phyloP scores from a whole-genome alignment of 2,329 filamentous ascomycete species.

The Cladosporium colombiae region DNA sequence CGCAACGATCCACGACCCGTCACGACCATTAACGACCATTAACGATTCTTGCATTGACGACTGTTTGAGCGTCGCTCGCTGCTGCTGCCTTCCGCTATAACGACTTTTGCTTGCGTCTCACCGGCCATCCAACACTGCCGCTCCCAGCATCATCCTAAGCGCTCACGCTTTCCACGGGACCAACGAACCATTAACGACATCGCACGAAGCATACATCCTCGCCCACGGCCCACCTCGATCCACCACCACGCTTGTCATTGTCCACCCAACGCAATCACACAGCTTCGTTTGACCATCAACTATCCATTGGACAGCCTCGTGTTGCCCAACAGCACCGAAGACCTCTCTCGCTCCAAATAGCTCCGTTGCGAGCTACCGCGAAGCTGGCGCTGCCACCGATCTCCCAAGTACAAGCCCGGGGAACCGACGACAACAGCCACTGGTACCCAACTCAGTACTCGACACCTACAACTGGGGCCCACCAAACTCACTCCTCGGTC shows the following conservation, averaged over 20 bases:
- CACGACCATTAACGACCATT: conserved; percentile 37
- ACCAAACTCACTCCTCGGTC: conserved; percentile 65
- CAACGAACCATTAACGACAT: conserved; percentile 18
- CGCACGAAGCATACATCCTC: conserved; percentile 12
- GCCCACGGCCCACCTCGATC: neutral
- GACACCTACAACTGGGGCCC: conserved; percentile 27
- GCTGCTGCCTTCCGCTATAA: conserved; percentile 21
- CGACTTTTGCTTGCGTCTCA: conserved; percentile 21
- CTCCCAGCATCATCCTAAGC: conserved; percentile 15
- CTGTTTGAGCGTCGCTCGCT: conserved; percentile 33
- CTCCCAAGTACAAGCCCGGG: conserved; percentile 79
- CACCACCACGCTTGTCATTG: neutral
- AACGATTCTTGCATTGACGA: conserved; percentile 39
- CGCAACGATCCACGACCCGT: conserved; percentile 36
- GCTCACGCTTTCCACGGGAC: conserved; percentile 19
- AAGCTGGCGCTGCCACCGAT: conserved; percentile 94
- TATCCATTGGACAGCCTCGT: conserved; percentile 19
- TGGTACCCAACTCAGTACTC: conserved; percentile 20
- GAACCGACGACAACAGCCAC: conserved; percentile 56
- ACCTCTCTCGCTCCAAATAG: conserved; percentile 9
- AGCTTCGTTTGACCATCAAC: neutral
- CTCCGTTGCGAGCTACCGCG: conserved; percentile 59
- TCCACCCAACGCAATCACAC: neutral
- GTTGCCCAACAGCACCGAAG: conserved; percentile 3
- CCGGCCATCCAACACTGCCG: conserved; percentile 12